Evolutionary conservation across 495 filamentous ascomycete species (phyloP).

Genomic region (Trichoderma reesei): DNA sequence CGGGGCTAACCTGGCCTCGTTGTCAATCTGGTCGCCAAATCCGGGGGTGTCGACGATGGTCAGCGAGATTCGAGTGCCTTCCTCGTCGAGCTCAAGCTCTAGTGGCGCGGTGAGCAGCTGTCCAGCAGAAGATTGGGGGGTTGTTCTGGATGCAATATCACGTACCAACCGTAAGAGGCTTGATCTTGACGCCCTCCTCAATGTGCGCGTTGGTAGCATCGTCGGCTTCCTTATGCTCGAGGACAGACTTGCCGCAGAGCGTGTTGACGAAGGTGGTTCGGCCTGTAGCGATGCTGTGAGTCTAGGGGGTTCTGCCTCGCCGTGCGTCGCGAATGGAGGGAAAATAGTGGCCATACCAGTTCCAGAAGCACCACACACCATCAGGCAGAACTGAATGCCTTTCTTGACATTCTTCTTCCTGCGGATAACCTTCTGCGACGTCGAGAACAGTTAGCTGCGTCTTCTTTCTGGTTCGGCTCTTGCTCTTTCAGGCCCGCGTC

Average conservation of each 20-base stretch:
- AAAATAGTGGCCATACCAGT: slow-evolving; percentile 57
- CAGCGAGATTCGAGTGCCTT: slow-evolving; percentile 93
- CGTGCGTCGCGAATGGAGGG: slow-evolving; percentile 11
- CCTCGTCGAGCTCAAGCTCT: slow-evolving; percentile 96
- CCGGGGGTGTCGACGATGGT: slow-evolving; percentile 98
- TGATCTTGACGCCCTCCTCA: slow-evolving; percentile 95
- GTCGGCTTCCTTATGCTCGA: slow-evolving; percentile 80
- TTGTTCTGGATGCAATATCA: slow-evolving; percentile 13
- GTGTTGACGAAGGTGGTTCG: slow-evolving; percentile 99
- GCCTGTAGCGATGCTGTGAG: slow-evolving; percentile 41
- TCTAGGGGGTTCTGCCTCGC: slow-evolving; percentile 19
- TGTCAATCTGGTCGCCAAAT: slow-evolving; percentile 98
- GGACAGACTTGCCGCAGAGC: slow-evolving; percentile 88
- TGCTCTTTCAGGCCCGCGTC: not conserved
- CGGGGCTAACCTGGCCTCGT: slow-evolving; percentile 76
- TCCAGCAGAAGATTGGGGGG: not conserved
- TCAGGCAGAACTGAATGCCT: slow-evolving; percentile 99
- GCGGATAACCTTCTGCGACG: slow-evolving; percentile 78
- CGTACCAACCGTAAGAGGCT: slow-evolving; percentile 95
- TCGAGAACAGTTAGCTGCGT: slow-evolving; percentile 2
- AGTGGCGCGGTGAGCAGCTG: slow-evolving; percentile 16
- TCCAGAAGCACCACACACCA: slow-evolving; percentile 98
- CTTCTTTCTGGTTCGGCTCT: not conserved
- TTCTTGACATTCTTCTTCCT: slow-evolving; percentile 99
- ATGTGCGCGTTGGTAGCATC: slow-evolving; percentile 80